Evolutionary conservation across 2,329 filamentous ascomycete species (phyloP), one percentile per base, ranked within the genome.

Genomic region (Sporothrix brasiliensis): DNA sequence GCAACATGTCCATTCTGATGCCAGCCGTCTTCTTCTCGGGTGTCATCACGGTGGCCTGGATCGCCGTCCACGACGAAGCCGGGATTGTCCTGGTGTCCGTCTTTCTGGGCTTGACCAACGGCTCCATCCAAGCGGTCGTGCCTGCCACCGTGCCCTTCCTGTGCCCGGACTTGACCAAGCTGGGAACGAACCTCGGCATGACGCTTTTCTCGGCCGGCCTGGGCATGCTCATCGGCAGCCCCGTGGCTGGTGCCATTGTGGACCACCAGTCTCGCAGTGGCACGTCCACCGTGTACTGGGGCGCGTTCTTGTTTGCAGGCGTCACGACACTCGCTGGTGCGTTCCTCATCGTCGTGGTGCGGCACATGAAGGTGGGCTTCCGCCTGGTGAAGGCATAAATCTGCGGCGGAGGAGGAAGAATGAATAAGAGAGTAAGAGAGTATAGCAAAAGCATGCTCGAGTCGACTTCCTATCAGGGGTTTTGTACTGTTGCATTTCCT

Each of bases 181-280:
- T 81, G 0, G 82, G 82, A 3, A 80, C 80, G 0, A 73, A 82
- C 47, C 78, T 84, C 74, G 83, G 83, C 4, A 82, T 83, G 79
- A 75, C 72, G 6, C 81, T 81, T 19, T 71, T 76, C 7, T 65
- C 78, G n/a, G 70, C 75, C 5, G 80, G 80, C 79, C 75, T 88
- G 77, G 39, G 87, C 79, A 72, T 87, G 79, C 75, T 89, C 80
- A 74, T 87, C 1, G 80, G 80, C 0, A 89, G 73, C 77, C 83
- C 73, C 78, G 85, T 76, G 80, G 84, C 77, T 80, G 79, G 87
- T 78, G 88, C 76, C 67, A 84, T 79, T 75, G 19, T 71, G 30
- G 63, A 67, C 34, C n/a, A 30, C 10, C 66, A 71, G 63, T 66
- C 70, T 3, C 24, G 34, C 54, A 49, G 24, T 6, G 41, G 19